Evolutionary conservation across 345 rosid genomes (phyloP).

Genomic region (Linum tenue): DNA sequence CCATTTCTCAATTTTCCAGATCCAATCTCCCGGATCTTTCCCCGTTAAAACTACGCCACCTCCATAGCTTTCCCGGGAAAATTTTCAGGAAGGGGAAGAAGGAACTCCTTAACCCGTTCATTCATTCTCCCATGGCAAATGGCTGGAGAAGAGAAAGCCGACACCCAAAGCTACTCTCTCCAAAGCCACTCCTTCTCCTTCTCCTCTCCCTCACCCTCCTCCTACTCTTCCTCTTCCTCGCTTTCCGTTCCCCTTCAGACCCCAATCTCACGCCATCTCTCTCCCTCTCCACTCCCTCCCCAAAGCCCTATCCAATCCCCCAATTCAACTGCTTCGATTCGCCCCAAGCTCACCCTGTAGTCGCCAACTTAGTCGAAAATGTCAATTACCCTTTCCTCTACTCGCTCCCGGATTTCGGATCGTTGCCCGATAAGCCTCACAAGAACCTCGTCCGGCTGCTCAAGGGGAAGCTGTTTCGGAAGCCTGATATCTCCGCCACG

Average conservation of each 20-base stretch:
- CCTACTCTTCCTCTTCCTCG: conserved; percentile 28
- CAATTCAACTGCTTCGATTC: conserved; percentile 63
- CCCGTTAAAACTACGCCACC: not conserved
- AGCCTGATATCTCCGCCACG: conserved; percentile 81
- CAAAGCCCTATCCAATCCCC: conserved; percentile 26
- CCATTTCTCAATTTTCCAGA: not conserved
- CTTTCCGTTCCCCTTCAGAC: conserved; percentile 10
- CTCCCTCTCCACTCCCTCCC: conserved; percentile 10
- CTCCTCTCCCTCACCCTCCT: conserved; percentile 28
- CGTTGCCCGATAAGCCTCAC: conserved; percentile 86
- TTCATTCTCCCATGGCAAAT: conserved; percentile 36
- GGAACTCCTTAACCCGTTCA: not conserved
- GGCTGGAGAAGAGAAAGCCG: conserved; percentile 25
- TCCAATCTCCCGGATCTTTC: not conserved
- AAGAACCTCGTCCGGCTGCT: conserved; percentile 83
- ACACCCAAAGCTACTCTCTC: conserved; percentile 40
- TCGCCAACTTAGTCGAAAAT: conserved; percentile 80
- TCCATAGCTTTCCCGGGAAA: not conserved
- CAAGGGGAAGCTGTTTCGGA: conserved; percentile 84
- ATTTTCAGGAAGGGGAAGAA: not conserved
- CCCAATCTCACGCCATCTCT: conserved; percentile 20
- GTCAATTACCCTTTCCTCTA: conserved; percentile 66
- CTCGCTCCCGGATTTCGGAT: conserved; percentile 81
- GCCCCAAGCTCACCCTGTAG: conserved; percentile 75
- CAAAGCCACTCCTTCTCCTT: conserved; percentile 32